Evolutionary conservation across 2,329 filamentous ascomycete genomes (phyloP), one percentile per base, ranked within the genome.

Genomic region (Bertia moriformis): DNA sequence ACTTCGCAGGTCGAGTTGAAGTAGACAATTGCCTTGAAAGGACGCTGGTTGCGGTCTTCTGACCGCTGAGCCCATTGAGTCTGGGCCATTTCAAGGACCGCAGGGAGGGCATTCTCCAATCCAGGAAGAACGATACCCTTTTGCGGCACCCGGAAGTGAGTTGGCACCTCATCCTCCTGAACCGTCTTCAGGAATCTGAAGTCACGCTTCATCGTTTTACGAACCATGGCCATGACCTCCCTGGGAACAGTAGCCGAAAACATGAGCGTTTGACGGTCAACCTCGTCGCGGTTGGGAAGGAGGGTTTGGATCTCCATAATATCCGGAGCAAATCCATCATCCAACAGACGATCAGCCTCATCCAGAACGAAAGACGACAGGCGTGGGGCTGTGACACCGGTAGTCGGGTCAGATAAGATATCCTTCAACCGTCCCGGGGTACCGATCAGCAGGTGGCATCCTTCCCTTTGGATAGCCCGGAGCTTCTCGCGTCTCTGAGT

Each of bases 1-100:
- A 87, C 83, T 45, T 82, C 69, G 18, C 73, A 71, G 1, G 83
- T 93, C 17, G 82, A 85, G 50, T 83, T 83, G 56, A 89, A 81
- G 63, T 94, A 98, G 32, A 94, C 65, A 43, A 98, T 93, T n/a
- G 86, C 85, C 68, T 98, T 98, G 72, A 96, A 95, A 0, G 85
- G 83, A 14, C 57, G 57, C 3, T 12, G 15, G 15, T 56, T 55
- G 2, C 49, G 56, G 44, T 66, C 60, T 44, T 57, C 51, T 45
- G 56, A 48, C 2, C 46, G 49, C 15, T 61, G 54, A 18, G 62
- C 60, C 19, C 65, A 48, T n/a, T 67, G 56, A 48, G 82, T 76
- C 24, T 13, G 12, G 7, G 78, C 62, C 37, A 79, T 63, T 58
- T 96, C 88, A 40, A 91, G 67, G 15, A 96, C 56, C 2, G 80